These are phyloP conservation scores for Suhomyces emberorum DNA, from an alignment of 805 yeast genomes.

Conservation along the genomic window DNA sequence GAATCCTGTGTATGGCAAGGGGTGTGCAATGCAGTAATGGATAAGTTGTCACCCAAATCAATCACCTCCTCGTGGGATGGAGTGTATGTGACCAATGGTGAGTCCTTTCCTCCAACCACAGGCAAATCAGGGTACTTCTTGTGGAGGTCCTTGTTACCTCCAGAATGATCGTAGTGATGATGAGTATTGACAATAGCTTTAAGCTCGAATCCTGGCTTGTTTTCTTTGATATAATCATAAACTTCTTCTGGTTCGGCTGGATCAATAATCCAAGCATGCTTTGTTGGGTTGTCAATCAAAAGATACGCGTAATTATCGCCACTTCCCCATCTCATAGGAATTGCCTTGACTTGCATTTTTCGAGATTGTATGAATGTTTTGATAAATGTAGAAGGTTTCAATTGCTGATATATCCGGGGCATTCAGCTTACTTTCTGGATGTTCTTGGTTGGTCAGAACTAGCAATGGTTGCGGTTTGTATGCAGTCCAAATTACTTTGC, in stretches of 20 bases:
- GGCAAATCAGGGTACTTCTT: constrained; percentile 47
- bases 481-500: too few relatives aligned
- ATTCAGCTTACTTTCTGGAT: too few relatives aligned
- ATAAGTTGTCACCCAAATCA: constrained; percentile 59
- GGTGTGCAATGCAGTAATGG: constrained; percentile 81
- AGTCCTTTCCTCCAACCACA: constrained; percentile 80
- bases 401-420: too few relatives aligned
- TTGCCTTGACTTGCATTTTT: constrained; percentile 74
- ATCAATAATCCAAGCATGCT: constrained; percentile 79
- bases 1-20: constrained; percentile 99
- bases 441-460: too few relatives aligned
- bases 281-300: constrained; percentile 62
- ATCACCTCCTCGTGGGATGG: constrained; percentile 64
- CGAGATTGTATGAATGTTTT: background rate
- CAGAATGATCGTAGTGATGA: constrained; percentile 94
- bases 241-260: constrained; percentile 84
- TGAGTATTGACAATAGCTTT: constrained; percentile 89
- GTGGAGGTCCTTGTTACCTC: constrained; percentile 63
- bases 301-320: constrained; percentile 92
- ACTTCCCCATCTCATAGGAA: constrained; percentile 93
- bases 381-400: too few relatives aligned
- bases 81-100: constrained; percentile 66
- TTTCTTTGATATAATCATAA: constrained; percentile 40
- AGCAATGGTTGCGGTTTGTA: too few relatives aligned
- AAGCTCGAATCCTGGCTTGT: constrained; percentile 46